Evolutionary conservation across 768 basidiomycete genomes (phyloP).

Genomic region (Lentinus tigrinus): DNA sequence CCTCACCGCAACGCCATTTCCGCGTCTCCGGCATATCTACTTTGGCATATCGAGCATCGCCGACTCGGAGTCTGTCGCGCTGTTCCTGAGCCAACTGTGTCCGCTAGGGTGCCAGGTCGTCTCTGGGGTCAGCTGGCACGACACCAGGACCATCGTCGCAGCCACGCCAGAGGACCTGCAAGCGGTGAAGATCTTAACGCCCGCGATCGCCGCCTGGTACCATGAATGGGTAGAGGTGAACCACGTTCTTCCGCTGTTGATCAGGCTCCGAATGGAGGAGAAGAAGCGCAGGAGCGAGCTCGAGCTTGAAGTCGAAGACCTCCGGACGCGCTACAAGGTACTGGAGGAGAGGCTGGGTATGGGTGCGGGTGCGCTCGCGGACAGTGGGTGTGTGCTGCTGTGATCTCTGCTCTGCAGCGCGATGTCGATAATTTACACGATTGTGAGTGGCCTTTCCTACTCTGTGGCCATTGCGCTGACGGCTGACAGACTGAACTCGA

Average conservation of each 20-base stretch:
- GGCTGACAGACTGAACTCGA: too few relatives aligned
- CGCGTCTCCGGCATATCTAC: constrained; percentile 33
- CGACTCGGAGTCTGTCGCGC: constrained; percentile 43
- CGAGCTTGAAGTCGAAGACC: constrained; percentile 48
- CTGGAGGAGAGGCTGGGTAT: constrained; percentile 36
- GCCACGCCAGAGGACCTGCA: constrained; percentile 2
- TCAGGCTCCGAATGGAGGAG: constrained; percentile 45
- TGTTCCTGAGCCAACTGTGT: constrained; percentile 53
- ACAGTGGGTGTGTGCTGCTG: constrained; percentile 31
- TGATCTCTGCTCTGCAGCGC: constrained; percentile 23
- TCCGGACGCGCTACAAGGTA: constrained; percentile 44
- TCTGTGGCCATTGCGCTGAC: too few relatives aligned
- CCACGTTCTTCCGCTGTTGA: constrained; percentile 43
- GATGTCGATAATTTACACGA: too few relatives aligned
- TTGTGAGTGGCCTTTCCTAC: too few relatives aligned
- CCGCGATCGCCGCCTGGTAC: constrained; percentile 23
- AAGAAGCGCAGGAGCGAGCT: constrained; percentile 36
- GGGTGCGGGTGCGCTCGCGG: constrained; percentile 4
- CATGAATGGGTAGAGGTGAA: constrained; percentile 43
- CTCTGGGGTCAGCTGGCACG: constrained; percentile 49
- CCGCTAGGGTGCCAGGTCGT: constrained; percentile 43
- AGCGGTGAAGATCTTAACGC: constrained; percentile 9
- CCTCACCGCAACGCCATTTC: constrained; percentile 9
- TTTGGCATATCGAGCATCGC: constrained; percentile 51
- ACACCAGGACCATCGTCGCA: constrained; percentile 10